Percentiles rank a stretch among this genome's conserved stretches.
These are phyloP conservation scores for Adiantum capillusveneris DNA, from an alignment of 75 land plant genomes.

Conservation along the genomic window DNA sequence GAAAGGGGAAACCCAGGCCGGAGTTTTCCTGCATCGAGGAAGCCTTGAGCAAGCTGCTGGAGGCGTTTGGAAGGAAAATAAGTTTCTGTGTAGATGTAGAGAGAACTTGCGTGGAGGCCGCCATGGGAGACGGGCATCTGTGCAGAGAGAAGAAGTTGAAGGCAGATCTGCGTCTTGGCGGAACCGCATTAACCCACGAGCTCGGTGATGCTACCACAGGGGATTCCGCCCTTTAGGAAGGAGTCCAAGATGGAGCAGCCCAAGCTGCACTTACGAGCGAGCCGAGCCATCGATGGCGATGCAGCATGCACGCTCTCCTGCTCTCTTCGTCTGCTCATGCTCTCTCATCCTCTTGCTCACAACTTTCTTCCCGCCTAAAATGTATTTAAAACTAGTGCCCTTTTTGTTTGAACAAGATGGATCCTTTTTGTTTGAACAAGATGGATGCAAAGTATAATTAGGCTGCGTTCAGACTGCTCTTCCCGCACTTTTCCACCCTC, in stretches of 20 bases:
- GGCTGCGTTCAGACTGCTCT: too few relatives aligned
- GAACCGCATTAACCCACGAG: slow-evolving; percentile 57
- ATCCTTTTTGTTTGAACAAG: too few relatives aligned
- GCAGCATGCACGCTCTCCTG: too few relatives aligned
- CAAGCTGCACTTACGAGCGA: slow-evolving; percentile 34
- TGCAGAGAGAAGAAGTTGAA: slow-evolving; percentile 68
- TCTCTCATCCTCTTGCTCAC: too few relatives aligned
- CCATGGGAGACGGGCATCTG: slow-evolving; percentile 47
- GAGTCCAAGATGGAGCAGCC: slow-evolving; percentile 64
- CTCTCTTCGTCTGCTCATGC: not conserved
- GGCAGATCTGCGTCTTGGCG: slow-evolving; percentile 81
- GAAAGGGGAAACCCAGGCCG: too few relatives aligned
- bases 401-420: too few relatives aligned
- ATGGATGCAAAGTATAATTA: too few relatives aligned
- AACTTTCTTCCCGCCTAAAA: too few relatives aligned
- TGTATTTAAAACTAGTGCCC: too few relatives aligned
- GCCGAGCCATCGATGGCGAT: slow-evolving; percentile 5
- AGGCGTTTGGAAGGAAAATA: slow-evolving; percentile 68
- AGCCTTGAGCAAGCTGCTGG: slow-evolving; percentile 33
- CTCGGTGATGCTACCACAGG: slow-evolving; percentile 70
- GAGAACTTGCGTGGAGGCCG: slow-evolving; percentile 54
- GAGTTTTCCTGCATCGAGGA: slow-evolving; percentile 1
- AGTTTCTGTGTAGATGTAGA: slow-evolving; percentile 68
- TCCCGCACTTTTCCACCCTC: too few relatives aligned
- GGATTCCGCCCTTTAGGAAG: slow-evolving; percentile 66